Evolutionary conservation across 257 asterid species (phyloP), one percentile per base, ranked within the genome.

Genomic region (Capsicum pubescens): DNA sequence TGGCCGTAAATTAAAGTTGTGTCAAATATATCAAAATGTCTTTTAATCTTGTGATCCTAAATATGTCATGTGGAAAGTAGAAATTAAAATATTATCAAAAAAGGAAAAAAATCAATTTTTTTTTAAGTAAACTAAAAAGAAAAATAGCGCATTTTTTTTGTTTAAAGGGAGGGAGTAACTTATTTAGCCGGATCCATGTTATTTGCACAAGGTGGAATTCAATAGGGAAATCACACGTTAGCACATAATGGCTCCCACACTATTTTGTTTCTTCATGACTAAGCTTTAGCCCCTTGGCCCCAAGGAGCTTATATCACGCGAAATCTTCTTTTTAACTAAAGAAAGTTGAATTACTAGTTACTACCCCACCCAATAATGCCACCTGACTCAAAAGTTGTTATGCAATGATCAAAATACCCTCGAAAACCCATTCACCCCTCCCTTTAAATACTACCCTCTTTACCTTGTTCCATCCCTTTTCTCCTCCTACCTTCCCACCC

Each of bases 211-310:
- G 14, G 12, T 46, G 39, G 39, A 16, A 71, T 2, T 56, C 52
- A 8, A 67, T 26, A 50, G 44, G 0, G 19, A 19, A 2, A 0
- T 4, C 87, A 76, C 91, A 89, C 90, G 92, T 89, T 87, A 80
- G 82, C 48, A 70, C 0, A 16, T 0, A 6, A 63, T 32, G 15
- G 80, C 70, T 83, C 78, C 82, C 82, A 83, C 91, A 60, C n/a
- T 32, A 15, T 66, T 84, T 79, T 87, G 88, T 92, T 94, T 89
- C 98, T 93, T 95, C 97, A 79, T 88, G 93, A 89, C 89, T 89
- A 95, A 92, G 98, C 93, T 85, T 91, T 82, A 82, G 67, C 8
- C 66, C 57, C 6, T 2, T 44, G 90, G 6, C 68, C 94, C 93
- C 19, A 78, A 0, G 0, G 86, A 44, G 80, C 80, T 72, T 19